Evolutionary conservation across 345 rosid species (phyloP), one percentile per base, ranked within the genome.

Genomic region (Aurinia saxatilis): DNA sequence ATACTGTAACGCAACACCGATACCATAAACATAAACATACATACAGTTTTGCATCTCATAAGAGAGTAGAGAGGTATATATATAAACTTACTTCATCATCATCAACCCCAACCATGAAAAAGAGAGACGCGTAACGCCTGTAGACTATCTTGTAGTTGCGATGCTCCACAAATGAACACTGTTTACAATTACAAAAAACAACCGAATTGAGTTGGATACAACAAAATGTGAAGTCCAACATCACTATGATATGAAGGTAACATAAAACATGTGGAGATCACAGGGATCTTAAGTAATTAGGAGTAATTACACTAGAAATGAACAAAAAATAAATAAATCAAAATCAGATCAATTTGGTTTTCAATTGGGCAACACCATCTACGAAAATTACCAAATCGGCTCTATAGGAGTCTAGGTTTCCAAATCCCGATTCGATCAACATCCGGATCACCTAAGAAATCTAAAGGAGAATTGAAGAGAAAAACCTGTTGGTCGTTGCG

Each of bases 151-250:
- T 93, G 88, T 90, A 85, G 73, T 85, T 93, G 56, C 99, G 96
- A 76, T 90, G 99, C 84, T 87, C 99, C 7, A 90, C 99, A 63
- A 90, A 93, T 1, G 99, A 93, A 77, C 99, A 93, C 99, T 90
- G 85, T 47, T 45, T 7, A 57, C 4, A 5, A 2, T 16, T 1
- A 49, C n/a, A n/a, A n/a, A n/a, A n/a, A n/a, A n/a, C n/a, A 38
- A 11, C 23, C 10, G 8, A 46, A 52, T 33, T 50, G 50, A 21
- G 25, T 21, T 4, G 4, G 25, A 21, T 2, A 1, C 4, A 21
- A 51, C 16, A 4, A 37, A 34, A 41, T 7, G 16, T 7, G 41
- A 40, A 14, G 9, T 13, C 5, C 40, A 50, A 34, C 18, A 65
- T 42, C 37, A 11, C 3, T 50, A 6, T 9, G 1, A 11, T 25